Percentiles rank a stretch among this genome's conserved stretches.
These are phyloP conservation scores for Eucalyptus rudis DNA, from an alignment of 345 rosid genomes.

Conservation along the genomic window DNA sequence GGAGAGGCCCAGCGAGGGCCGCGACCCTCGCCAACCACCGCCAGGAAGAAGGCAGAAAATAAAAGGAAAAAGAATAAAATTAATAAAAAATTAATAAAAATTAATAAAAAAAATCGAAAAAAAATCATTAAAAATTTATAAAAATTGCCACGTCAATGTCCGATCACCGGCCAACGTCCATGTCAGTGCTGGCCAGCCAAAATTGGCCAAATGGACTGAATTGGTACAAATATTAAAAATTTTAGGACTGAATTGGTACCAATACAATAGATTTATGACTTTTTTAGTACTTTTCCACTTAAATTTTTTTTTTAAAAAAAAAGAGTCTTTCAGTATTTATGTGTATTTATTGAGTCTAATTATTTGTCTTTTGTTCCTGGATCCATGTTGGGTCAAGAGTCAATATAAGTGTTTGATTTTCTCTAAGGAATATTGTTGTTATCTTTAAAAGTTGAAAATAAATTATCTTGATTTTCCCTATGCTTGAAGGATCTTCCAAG, in stretches of 20 bases:
- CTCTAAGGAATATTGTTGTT: not conserved
- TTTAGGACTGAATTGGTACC: no score
- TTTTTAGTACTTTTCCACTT: no score
- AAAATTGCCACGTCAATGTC: no score
- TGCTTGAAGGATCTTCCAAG: not conserved
- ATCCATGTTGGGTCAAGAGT: not conserved
- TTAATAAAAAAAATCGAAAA: fast-evolving
- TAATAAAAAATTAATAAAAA: no score
- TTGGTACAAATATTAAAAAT: no score
- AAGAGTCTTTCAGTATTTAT: not conserved
- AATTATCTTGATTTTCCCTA: not conserved
- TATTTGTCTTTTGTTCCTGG: not conserved
- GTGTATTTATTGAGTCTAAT: not conserved
- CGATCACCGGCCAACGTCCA: no score
- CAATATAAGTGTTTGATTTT: not conserved
- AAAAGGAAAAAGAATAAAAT: no score
- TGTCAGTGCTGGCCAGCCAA: fast-evolving
- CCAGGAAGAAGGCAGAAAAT: no score
- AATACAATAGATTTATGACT: no score
- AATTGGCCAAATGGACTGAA: no score
- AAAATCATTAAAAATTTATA: no score
- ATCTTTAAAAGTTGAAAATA: not conserved
- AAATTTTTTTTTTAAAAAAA: no score
- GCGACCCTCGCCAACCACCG: fast-evolving
- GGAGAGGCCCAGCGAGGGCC: fast-evolving